Conservation (phyloP, 2,329 filamentous ascomycete species). For the Pseudopithomyces chartarum region DNA sequence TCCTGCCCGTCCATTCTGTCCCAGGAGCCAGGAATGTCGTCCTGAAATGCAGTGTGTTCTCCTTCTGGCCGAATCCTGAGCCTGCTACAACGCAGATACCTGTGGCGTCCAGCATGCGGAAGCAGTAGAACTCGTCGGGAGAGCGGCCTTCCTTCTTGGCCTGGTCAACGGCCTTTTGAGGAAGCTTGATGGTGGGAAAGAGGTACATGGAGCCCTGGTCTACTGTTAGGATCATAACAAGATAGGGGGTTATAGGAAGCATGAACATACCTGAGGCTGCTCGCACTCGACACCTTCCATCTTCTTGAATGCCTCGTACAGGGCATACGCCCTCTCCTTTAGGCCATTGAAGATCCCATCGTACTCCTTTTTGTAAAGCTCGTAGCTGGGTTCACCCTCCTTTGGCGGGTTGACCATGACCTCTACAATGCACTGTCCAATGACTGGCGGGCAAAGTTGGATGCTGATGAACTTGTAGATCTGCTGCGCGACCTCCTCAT, state of each 20-base stretch:
- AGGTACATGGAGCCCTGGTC: constrained; percentile 93
- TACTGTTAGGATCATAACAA: constrained; percentile 3
- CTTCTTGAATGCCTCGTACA: constrained; percentile 86
- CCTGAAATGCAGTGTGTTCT: constrained; percentile 88
- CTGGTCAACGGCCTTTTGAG: constrained; percentile 75
- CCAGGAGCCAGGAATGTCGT: constrained; percentile 97
- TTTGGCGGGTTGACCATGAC: constrained; percentile 96
- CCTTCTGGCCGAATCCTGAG: constrained; percentile 91
- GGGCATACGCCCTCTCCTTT: constrained; percentile 76
- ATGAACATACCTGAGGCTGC: constrained; percentile 66
- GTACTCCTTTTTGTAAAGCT: constrained; percentile 85
- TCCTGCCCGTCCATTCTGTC: constrained; percentile 88
- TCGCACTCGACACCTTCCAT: constrained; percentile 97
- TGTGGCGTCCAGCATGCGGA: constrained; percentile 87
- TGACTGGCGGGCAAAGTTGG: constrained; percentile 91
- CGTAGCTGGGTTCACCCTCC: constrained; percentile 80
- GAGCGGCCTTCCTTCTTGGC: constrained; percentile 73
- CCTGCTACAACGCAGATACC: constrained; percentile 94
- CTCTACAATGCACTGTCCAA: constrained; percentile 95
- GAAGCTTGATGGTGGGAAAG: constrained; percentile 89
- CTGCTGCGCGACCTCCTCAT: constrained; percentile 81
- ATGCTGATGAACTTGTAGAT: constrained; percentile 99
- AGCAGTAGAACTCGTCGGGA: constrained; percentile 92
- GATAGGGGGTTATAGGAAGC: constrained; percentile 5
- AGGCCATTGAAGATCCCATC: constrained; percentile 79